Percentiles rank a stretch among this genome's conserved stretches.
These are phyloP conservation scores for Diaporthe sp. DNA, from an alignment of 2,329 filamentous ascomycete genomes.

Conservation along the genomic window DNA sequence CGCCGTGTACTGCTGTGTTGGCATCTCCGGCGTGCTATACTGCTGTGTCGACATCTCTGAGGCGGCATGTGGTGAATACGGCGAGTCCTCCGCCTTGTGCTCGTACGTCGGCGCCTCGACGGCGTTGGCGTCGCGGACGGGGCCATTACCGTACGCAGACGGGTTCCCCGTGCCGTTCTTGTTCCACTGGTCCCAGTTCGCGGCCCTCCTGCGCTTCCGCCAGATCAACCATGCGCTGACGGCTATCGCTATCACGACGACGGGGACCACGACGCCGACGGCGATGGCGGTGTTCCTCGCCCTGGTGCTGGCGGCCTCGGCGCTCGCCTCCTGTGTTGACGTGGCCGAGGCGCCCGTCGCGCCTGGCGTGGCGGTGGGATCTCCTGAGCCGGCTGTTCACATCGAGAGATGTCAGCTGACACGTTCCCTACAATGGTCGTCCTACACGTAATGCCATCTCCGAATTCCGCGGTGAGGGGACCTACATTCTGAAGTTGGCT, in stretches of 20 bases:
- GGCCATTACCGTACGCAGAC: slow-evolving; percentile 1
- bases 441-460: background rate
- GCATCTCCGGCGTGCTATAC: background rate
- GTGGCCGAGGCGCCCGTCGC: background rate
- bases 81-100: background rate
- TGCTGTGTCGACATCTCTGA: background rate
- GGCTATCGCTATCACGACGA: slow-evolving; percentile 14
- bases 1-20: background rate
- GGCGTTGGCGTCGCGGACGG: slow-evolving; percentile 24
- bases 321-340: background rate
- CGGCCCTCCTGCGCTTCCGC: slow-evolving; percentile 18
- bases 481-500: slow-evolving; percentile 24
- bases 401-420: background rate
- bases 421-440: too few species aligned
- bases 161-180: slow-evolving; percentile 4
- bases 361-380: slow-evolving; percentile 5
- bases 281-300: slow-evolving; percentile 7
- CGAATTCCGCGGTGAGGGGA: background rate
- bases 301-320: background rate
- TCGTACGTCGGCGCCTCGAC: slow-evolving; percentile 25
- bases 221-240: slow-evolving; percentile 10
- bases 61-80: background rate
- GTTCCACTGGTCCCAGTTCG: slow-evolving; percentile 25
- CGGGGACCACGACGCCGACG: slow-evolving; percentile 18
- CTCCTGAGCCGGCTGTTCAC: background rate